Percentiles rank a stretch among this genome's conserved stretches.
These are phyloP conservation scores for Claviceps spartinae DNA, from an alignment of 2,329 filamentous ascomycete genomes.

Conservation along the genomic window DNA sequence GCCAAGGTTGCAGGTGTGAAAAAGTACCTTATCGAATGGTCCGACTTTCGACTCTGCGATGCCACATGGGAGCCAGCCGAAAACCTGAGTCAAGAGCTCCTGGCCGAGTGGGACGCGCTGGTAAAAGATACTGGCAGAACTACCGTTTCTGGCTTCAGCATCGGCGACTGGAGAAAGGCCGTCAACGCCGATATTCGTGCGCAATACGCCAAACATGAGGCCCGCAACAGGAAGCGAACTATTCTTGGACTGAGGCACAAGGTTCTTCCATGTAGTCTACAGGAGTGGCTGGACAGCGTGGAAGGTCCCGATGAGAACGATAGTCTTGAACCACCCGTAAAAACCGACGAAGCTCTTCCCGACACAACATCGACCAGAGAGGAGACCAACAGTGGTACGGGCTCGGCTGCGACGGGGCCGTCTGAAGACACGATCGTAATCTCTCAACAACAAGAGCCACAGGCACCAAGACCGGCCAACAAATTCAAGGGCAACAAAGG, in stretches of 20 bases:
- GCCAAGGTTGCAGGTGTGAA: slow-evolving; percentile 14
- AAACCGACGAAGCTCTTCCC: neutral
- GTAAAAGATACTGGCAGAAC: slow-evolving; percentile 24
- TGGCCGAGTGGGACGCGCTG: slow-evolving; percentile 28
- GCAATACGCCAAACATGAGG: slow-evolving; percentile 25
- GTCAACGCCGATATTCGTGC: slow-evolving; percentile 11
- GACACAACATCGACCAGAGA: neutral
- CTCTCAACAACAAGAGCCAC: neutral
- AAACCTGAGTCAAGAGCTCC: slow-evolving; percentile 26
- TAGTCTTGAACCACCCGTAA: neutral
- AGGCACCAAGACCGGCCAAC: neutral
- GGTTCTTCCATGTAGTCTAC: neutral
- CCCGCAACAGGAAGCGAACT: slow-evolving; percentile 30
- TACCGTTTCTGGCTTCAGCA: slow-evolving; percentile 21
- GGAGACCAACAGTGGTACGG: neutral
- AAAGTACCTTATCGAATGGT: slow-evolving; percentile 25
- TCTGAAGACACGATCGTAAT: neutral
- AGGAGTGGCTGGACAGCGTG: slow-evolving; percentile 3
- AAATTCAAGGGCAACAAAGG: neutral
- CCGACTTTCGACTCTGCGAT: slow-evolving; percentile 19
- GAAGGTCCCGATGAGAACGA: slow-evolving; percentile 3
- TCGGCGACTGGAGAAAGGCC: slow-evolving; percentile 25
- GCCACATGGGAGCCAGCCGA: slow-evolving; percentile 37
- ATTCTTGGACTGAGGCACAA: slow-evolving; percentile 17
- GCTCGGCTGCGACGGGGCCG: neutral